These are phyloP conservation scores for Eucommia ulmoides DNA, from an alignment of 257 asterid species.

Conservation along the genomic window DNA sequence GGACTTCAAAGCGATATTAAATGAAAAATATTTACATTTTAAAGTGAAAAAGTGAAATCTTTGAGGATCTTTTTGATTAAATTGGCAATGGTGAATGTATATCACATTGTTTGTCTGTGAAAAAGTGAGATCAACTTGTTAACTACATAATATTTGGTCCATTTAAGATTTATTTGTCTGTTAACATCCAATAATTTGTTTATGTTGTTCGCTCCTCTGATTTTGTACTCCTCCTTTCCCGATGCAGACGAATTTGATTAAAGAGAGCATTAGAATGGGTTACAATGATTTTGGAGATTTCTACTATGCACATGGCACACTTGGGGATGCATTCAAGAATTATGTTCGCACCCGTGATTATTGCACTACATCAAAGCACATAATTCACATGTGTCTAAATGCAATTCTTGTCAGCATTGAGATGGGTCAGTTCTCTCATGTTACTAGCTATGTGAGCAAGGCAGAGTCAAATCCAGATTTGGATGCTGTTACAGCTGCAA, in stretches of 20 bases:
- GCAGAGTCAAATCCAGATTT: slow-evolving; percentile 78
- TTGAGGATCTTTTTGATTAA: background rate
- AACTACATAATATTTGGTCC: background rate
- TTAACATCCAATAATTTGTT: background rate
- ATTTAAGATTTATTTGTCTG: background rate
- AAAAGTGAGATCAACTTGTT: background rate
- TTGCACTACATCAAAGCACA: slow-evolving; percentile 86
- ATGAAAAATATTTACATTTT: too few relatives aligned
- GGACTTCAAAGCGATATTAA: too few relatives aligned
- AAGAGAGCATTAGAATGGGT: slow-evolving; percentile 98
- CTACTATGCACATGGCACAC: slow-evolving; percentile 74
- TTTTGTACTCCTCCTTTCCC: slow-evolving; percentile 4
- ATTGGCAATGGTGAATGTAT: background rate
- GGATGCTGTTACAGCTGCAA: slow-evolving; percentile 57
- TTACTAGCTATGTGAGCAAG: slow-evolving; percentile 75
- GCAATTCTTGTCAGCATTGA: slow-evolving; percentile 91
- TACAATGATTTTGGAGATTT: slow-evolving; percentile 96
- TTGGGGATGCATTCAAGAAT: slow-evolving; percentile 84
- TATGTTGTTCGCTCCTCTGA: background rate
- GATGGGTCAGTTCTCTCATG: slow-evolving; percentile 95
- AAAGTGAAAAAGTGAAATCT: too few relatives aligned
- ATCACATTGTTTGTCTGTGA: background rate
- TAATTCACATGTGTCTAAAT: slow-evolving; percentile 74
- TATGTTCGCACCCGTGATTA: slow-evolving; percentile 94
- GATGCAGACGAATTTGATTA: slow-evolving; percentile 85